Evolutionary conservation across 352 stramenopile species (phyloP), one percentile per base, ranked within the genome.

Genomic region (Phytophthora fragariaefolia): DNA sequence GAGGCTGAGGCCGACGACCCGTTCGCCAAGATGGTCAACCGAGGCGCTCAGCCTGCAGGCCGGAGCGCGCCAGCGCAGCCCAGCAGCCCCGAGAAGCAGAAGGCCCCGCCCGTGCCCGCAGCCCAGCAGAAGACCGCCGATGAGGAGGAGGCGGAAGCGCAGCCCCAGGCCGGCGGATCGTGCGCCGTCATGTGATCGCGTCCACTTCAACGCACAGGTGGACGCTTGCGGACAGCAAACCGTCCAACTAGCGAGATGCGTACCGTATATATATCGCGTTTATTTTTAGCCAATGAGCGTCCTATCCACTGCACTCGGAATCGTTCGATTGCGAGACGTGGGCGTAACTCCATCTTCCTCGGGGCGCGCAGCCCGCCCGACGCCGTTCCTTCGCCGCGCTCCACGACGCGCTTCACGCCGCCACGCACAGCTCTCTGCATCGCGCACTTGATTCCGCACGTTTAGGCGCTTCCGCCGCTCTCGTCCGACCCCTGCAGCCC

Each of bases 1-100:
- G 32, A 89, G 57, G 71, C 79, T 17, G 57, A 73, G 18, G 57
- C 36, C 5, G 56, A 75, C 30, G 74, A 79, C 32, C 66, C 71
- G 10, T 69, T 82, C 43, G 27, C 63, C 18, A 66, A 74, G 36
- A 73, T 82, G 57, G 54, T 64, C 5, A 42, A 15, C 4, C 46
- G 34, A 13, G 58, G 63, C 2, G 27, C 30, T 12, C 40, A 50
- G 15, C 23, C 20, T n/a, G 54, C 36, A 30, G 53, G 40, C 5
- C 57, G 56, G 28, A 63, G 18, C 17, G 10, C 32, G 36, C 18
- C 17, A 27, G 45, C 20, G 51, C 24, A 24, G 22, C 10, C 12
- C 18, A 42, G 8, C 32, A 62, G 42, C 13, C 26, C 47, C 9
- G 66, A 67, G 38, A 22, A 69, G 45, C 26, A 62, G 17, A 45